A percentile compares a stretch with the other conserved stretches of the same genome.
Evolutionary conservation across 2,329 filamentous ascomycete genomes (phyloP).

Genomic region (Zalaria sp.): DNA sequence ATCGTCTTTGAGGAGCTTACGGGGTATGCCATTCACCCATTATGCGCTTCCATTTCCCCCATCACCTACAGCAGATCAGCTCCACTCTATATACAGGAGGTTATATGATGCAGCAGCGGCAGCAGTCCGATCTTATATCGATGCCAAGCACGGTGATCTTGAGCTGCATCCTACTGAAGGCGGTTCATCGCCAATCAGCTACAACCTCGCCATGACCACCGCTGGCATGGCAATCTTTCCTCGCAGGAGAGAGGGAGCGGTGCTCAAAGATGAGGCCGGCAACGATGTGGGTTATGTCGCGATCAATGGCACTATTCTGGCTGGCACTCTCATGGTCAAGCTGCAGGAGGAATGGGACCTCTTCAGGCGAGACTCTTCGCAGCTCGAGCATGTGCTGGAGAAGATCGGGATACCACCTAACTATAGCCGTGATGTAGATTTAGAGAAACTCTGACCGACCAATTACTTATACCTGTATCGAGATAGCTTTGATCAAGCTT

Average conservation of each 20-base stretch:
- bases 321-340: conserved; percentile 46
- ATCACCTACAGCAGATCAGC: conserved; percentile 24
- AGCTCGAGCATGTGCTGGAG: conserved; percentile 29
- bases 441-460: background rate
- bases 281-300: conserved; percentile 29
- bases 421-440: background rate
- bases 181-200: conserved; percentile 35
- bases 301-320: conserved; percentile 43
- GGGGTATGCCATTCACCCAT: conserved; percentile 34
- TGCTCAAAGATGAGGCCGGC: conserved; percentile 23
- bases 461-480: background rate
- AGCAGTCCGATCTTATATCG: conserved; percentile 25
- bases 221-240: conserved; percentile 40
- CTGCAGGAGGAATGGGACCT: conserved; percentile 37
- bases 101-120: conserved; percentile 20
- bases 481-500: no score
- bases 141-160: conserved; percentile 19
- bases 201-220: conserved; percentile 44
- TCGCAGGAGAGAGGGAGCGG: conserved; percentile 29
- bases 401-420: conserved; percentile 23
- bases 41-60: conserved; percentile 29
- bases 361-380: conserved; percentile 24
- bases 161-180: conserved; percentile 13
- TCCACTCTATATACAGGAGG: conserved; percentile 17
- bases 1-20: conserved; percentile 5